A percentile compares a stretch with the other conserved stretches of the same genome.
Evolutionary conservation across 2,329 filamentous ascomycete genomes (phyloP).

Genomic region (Cladosporium austrohemisphaericum): DNA sequence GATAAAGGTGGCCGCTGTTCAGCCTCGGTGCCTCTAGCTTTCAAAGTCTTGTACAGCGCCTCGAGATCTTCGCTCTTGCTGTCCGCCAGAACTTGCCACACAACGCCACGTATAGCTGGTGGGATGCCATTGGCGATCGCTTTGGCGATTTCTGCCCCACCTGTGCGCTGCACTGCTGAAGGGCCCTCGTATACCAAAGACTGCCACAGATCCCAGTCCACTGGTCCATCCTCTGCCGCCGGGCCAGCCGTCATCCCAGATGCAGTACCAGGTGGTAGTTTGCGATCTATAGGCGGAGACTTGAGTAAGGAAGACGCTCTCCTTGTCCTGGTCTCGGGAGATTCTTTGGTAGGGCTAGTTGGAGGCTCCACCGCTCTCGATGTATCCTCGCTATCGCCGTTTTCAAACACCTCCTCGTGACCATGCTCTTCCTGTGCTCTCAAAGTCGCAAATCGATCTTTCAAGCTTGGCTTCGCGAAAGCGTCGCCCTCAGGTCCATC

Average conservation of each 20-base stretch:
- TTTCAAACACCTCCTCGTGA: constrained; percentile 42
- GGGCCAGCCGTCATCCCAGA: constrained; percentile 75
- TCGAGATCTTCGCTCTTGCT: constrained; percentile 93
- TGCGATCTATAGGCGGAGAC: constrained; percentile 63
- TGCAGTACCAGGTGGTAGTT: constrained; percentile 78
- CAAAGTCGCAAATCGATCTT: constrained; percentile 45
- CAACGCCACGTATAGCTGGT: constrained; percentile 91
- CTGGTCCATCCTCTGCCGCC: constrained; percentile 66
- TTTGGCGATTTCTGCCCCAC: constrained; percentile 80
- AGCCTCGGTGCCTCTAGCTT: constrained; percentile 75
- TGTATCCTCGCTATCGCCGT: constrained; percentile 38
- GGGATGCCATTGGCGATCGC: constrained; percentile 94
- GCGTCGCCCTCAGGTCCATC: constrained; percentile 27
- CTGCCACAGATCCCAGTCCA: constrained; percentile 99
- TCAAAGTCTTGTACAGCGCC: constrained; percentile 76
- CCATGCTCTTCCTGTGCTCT: constrained; percentile 45
- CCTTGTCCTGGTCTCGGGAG: constrained; percentile 29
- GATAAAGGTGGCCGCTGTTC: constrained; percentile 41
- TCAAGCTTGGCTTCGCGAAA: constrained; percentile 38
- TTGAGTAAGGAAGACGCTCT: constrained; percentile 35
- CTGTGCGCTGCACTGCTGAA: constrained; percentile 79
- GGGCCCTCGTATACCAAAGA: constrained; percentile 92
- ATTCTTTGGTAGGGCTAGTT: constrained; percentile 20
- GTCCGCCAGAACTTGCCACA: constrained; percentile 95
- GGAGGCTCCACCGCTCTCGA: neutral